Conservation (phyloP, 2,329 filamentous ascomycete genomes). For the Hortaea werneckii region DNA sequence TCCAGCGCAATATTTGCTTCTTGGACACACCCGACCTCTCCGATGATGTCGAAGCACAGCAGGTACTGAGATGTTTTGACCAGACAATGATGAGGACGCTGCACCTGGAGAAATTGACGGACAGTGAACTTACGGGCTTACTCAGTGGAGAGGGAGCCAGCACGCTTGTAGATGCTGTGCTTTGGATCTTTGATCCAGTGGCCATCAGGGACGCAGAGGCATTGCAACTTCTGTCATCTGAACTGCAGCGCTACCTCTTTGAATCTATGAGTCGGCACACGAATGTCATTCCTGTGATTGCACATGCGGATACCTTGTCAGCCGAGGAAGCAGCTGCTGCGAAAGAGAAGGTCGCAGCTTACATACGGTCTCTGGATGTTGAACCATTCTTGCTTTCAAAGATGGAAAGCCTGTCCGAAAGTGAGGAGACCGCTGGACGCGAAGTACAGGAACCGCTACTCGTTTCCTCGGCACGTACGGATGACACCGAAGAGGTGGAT, state of each 20-base stretch:
- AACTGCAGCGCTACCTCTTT: constrained; percentile 13
- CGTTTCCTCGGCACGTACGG: constrained; percentile 62
- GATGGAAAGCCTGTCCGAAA: background rate
- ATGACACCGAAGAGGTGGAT: constrained; percentile 77
- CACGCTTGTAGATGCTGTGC: constrained; percentile 64
- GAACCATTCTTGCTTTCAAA: background rate
- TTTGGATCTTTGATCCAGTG: constrained; percentile 69
- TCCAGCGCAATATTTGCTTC: constrained; percentile 90
- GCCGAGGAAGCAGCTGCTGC: constrained; percentile 5
- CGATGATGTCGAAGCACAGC: constrained; percentile 37
- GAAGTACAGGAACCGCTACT: constrained; percentile 48
- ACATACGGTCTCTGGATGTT: background rate
- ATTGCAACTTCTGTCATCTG: constrained; percentile 1
- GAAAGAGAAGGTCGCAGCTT: constrained; percentile 1
- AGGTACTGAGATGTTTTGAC: constrained; percentile 53
- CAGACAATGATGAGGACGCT: constrained; percentile 54
- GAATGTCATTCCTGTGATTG: constrained; percentile 76
- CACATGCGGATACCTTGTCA: constrained; percentile 56
- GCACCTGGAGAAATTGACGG: constrained; percentile 52
- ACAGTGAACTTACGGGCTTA: constrained; percentile 65
- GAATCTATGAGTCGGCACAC: constrained; percentile 54
- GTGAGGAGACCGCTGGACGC: background rate
- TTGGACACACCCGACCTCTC: constrained; percentile 68
- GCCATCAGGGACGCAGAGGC: background rate
- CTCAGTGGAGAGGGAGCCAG: constrained; percentile 73